Evolutionary conservation across 2,329 filamentous ascomycete species (phyloP), one percentile per base, ranked within the genome.

Genomic region (Sclerotinia minor): DNA sequence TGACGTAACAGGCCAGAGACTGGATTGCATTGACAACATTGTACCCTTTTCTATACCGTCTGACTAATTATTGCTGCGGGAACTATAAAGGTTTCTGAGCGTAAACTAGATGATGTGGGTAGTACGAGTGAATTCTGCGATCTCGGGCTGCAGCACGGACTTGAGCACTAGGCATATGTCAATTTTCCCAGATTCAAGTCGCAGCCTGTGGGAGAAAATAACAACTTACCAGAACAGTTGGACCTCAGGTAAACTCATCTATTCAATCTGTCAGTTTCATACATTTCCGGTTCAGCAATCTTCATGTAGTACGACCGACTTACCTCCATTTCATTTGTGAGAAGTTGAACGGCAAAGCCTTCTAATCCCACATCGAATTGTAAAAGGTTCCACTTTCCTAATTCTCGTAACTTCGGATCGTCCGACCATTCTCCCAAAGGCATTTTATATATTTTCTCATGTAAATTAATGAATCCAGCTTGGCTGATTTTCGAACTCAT

Each of bases 371-470:
- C 70, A 54, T 72, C 69, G 41, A 73, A 75, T 24, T 68, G 71
- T 32, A 74, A 52, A 17, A 72, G 44, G 21, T 69, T 71, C 73
- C 71, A 76, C 38, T 60, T 54, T 19, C 74, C 74, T 15, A 75
- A n/a, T n/a, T 75, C 75, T 53, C 73, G 73, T 24, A 77, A 60
- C 19, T 72, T 72, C 1, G 70, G 68, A 69, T 79, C 77, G 41
- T 67, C 68, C 1, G 76, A 69, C 79, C 79, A 80, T 4, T 73
- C 72, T 8, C 77, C 76, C 3, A 78, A 63, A 13, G 78, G 78
- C 32, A 73, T 68, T 64, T 75, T 74, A 57, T 73, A 71, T 11
- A 70, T 71, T 11, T 69, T 69, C 54, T 77, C 73, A 1, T 69
- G 71, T 2, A 79, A 65, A 52, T 79, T 76, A 15, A 73, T 71